Evolutionary conservation across 2,329 filamentous ascomycete species (phyloP), one percentile per base, ranked within the genome.

Genomic region (Neofusicoccum umdonicola): DNA sequence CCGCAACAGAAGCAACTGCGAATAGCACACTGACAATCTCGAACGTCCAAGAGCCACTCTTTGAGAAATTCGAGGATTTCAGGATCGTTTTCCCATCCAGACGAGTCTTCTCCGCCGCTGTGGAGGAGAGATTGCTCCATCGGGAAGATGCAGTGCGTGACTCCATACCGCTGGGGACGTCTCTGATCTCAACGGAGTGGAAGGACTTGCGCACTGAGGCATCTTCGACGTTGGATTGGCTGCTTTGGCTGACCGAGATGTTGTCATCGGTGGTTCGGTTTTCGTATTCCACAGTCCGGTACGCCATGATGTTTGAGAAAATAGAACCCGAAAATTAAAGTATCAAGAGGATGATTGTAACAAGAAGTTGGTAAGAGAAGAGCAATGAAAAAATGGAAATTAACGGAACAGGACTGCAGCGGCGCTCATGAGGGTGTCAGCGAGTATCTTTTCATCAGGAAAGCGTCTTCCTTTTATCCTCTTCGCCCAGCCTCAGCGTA

Each of bases 11-110:
- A 27, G 45, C 63, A 34, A 63, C 39, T 15, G 41, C 63, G 27
- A 65, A 39, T 9, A 51, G n/a, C 15, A 67, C 44, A 27, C 42
- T 58, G 17, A 66, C 54, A n/a, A 65, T 63, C 58, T 67, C 66
- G 61, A 63, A 52, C 34, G 48, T 63, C 66, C 66, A 67, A 12
- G 57, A 34, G 13, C 35, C n/a, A 27, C 13, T 34, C 48, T 52
- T 52, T 13, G 42, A n/a, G 15, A 45, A 17, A 8, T 45, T 15
- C 13, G 42, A 45, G 7, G 42, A n/a, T 15, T n/a, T 45, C 13
- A 45, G 15, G 2, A 45, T 45, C 12, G n/a, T 8, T 4, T 45
- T n/a, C 7, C 42, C 42, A 45, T 45, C 17, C 15, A 45, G 15
- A 2, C 17, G 15, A 17, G 17, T 15, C 13, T 45, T 45, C 42